Evolutionary conservation across 169 alveolate species (phyloP), one percentile per base, ranked within the genome.

Genomic region (Eimeria falciformis): DNA sequence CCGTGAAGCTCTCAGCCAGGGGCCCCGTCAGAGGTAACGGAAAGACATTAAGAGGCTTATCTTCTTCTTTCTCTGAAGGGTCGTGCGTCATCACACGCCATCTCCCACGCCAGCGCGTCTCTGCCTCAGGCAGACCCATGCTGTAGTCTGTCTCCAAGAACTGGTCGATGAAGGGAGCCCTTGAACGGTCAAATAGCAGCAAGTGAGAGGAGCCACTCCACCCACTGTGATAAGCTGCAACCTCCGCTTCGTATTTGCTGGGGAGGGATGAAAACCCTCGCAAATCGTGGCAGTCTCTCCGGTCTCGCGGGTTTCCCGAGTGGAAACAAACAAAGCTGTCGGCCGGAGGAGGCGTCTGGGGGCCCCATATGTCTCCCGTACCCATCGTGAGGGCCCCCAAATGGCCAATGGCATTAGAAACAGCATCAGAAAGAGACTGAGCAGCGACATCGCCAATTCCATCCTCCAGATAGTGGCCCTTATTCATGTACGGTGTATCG

Each of bases 121-220:
- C 78, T 11, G 79, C 78, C 37, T 56, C 58, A 25, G 91, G 91
- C 12, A 82, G 79, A 0, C 91, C 91, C 0, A 9, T 4, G n/a
- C 25, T 40, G 47, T 37, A 82, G 56, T 82, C 46, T 21, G 6
- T 1, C n/a, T 82, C 91, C 33, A 82, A 65, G 27, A 2, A 82
- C 9, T 77, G 91, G 37, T n/a, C 45, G 46, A 66, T 40, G 27
- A 82, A 82, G 56, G 91, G 91, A 17, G 91, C 66, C 2, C n/a
- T 17, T n/a, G 91, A 82, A 9, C 21, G n/a, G 25, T 82, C 66
- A 40, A 82, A 82, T 4, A 45, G 45, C 66, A 82, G 79, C 47
- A 56, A 37, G 56, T 58, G 79, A 14, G 77, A 53, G 7, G 50
- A n/a, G 68, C 78, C 91, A 23, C 11, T 21, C 78, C 79, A 82